These are phyloP conservation scores for Gillenia trifoliata DNA, from an alignment of 306 rosid genomes.

Conservation along the genomic window DNA sequence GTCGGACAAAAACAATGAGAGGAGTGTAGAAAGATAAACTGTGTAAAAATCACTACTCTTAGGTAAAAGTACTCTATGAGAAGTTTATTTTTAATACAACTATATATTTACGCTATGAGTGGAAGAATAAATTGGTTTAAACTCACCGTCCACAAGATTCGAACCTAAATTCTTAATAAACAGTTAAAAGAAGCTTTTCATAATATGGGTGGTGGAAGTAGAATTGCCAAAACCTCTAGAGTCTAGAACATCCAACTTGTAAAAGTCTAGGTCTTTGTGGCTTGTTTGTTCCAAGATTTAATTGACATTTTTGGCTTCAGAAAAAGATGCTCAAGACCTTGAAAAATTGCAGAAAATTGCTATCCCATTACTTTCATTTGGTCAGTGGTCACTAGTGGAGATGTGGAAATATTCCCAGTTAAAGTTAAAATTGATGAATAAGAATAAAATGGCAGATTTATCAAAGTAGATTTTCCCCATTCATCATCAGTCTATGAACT, in stretches of 20 bases:
- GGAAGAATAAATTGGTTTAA: too few relatives aligned
- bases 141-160: too few relatives aligned
- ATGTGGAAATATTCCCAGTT: too few relatives aligned
- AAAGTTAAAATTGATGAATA: background rate
- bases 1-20: too few relatives aligned
- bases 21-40: too few relatives aligned
- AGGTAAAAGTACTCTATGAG: too few relatives aligned
- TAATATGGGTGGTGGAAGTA: background rate
- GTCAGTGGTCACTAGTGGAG: background rate
- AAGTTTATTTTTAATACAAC: too few relatives aligned
- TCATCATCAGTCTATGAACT: background rate
- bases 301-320: background rate
- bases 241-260: background rate
- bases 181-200: too few relatives aligned
- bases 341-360: background rate
- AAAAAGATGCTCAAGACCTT: background rate
- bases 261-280: background rate
- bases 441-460: background rate
- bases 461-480: background rate
- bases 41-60: too few relatives aligned
- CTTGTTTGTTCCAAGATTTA: background rate
- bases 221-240: background rate
- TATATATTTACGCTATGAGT: too few relatives aligned
- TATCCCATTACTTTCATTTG: background rate
- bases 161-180: too few relatives aligned